Conservation (phyloP, 306 rosid genomes). For the Hylodesmum podocarpum region DNA sequence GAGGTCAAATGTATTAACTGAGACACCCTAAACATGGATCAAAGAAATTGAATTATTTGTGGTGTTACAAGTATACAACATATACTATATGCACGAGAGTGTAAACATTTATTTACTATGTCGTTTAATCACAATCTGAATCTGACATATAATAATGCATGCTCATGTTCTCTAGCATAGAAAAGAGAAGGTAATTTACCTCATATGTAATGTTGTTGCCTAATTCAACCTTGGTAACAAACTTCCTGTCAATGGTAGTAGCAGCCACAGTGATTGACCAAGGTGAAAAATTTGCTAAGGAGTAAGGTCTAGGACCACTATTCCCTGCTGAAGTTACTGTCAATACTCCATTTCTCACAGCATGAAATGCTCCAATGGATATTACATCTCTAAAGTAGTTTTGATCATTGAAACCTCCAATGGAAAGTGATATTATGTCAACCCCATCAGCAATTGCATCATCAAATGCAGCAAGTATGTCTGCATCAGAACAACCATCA, state of each 20-base stretch:
- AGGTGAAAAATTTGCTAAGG: constrained; percentile 31
- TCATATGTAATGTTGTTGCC: constrained; percentile 37
- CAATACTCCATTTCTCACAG: constrained; percentile 46
- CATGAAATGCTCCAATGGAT: constrained; percentile 62
- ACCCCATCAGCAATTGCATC: constrained; percentile 65
- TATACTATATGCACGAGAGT: neutral
- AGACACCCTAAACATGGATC: constrained; percentile 29
- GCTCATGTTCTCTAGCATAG: neutral
- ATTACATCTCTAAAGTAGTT: constrained; percentile 29
- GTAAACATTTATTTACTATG: too few species aligned
- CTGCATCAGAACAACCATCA: constrained; percentile 36
- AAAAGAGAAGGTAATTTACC: constrained; percentile 30
- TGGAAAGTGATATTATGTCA: constrained; percentile 44
- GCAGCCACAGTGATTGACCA: constrained; percentile 60
- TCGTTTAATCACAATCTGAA: neutral
- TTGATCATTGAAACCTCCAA: constrained; percentile 13
- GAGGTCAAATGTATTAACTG: constrained; percentile 37
- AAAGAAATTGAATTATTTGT: neutral
- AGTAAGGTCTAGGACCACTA: constrained; percentile 11
- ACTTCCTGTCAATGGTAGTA: constrained; percentile 48
- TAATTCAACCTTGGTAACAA: constrained; percentile 39
- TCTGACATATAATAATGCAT: too few species aligned
- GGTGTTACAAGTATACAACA: neutral
- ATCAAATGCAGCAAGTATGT: constrained; percentile 57
- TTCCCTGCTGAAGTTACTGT: constrained; percentile 46